These are phyloP conservation scores for Phytophthora fragariae DNA, from an alignment of 352 stramenopile genomes.

Conservation along the genomic window DNA sequence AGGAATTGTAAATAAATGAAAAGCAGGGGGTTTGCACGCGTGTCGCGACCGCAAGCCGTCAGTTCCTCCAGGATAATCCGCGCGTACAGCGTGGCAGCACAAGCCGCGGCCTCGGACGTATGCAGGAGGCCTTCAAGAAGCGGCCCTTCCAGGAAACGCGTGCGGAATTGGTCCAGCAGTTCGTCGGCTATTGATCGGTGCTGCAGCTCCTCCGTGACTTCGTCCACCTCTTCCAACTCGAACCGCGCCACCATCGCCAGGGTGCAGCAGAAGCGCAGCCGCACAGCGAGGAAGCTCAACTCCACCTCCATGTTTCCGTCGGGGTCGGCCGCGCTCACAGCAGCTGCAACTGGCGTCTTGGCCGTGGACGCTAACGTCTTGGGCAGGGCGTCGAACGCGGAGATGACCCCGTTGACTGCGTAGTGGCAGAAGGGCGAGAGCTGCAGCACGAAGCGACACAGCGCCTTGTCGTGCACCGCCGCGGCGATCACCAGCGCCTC, in stretches of 20 bases:
- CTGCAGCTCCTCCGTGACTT: conserved; percentile 48
- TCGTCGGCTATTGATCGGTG: conserved; percentile 77
- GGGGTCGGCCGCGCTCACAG: conserved; percentile 19
- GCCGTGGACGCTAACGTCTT: conserved; percentile 60
- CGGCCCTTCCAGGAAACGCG: conserved; percentile 73
- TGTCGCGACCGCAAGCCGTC: conserved; percentile 70
- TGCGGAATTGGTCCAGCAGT: conserved; percentile 74
- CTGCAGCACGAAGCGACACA: conserved; percentile 86
- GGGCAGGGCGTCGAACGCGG: conserved; percentile 78
- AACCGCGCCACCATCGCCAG: conserved; percentile 84
- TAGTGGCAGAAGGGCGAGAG: conserved; percentile 91
- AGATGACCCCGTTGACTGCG: conserved; percentile 85
- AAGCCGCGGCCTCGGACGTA: conserved; percentile 70
- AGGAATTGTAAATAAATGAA: conserved; percentile 84
- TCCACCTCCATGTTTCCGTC: conserved; percentile 57
- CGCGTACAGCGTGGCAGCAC: conserved; percentile 77
- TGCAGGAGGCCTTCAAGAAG: conserved; percentile 74
- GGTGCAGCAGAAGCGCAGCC: conserved; percentile 87
- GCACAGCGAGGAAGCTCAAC: conserved; percentile 62
- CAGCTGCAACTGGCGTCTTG: conserved; percentile 28
- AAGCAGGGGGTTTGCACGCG: conserved; percentile 78
- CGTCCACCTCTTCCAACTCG: conserved; percentile 62
- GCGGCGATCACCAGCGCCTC: conserved; percentile 86
- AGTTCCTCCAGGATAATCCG: conserved; percentile 86
- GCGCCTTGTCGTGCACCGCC: conserved; percentile 72